Evolutionary conservation across 352 stramenopile genomes (phyloP).

Genomic region (Globisporangium polare): DNA sequence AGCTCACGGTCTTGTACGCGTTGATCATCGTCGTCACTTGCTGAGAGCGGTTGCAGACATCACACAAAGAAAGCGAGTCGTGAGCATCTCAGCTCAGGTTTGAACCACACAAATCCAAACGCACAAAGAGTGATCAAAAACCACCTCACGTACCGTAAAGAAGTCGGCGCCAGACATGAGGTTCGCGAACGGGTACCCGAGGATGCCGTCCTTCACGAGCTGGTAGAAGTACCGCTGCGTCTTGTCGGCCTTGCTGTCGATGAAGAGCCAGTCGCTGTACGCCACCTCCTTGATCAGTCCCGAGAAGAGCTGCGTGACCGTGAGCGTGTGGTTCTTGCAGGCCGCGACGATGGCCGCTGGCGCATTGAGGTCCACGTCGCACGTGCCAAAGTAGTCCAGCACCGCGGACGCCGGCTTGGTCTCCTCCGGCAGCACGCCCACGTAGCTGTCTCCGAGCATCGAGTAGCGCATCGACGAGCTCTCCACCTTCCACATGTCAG

Average conservation of each 20-base stretch:
- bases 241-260: conserved; percentile 54
- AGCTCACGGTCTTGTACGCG: conserved; percentile 22
- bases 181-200: conserved; percentile 55
- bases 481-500: conserved; percentile 38
- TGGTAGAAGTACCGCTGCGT: conserved; percentile 63
- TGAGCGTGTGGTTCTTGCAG: conserved; percentile 25
- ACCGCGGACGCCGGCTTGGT: conserved; percentile 17
- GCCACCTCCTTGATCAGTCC: conserved; percentile 31
- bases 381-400: conserved; percentile 36
- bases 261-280: conserved; percentile 51
- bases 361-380: conserved; percentile 26
- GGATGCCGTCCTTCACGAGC: conserved; percentile 44
- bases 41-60: too few species aligned
- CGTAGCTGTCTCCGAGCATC: conserved; percentile 40
- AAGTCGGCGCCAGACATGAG: conserved; percentile 45
- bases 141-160: neutral
- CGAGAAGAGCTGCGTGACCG: conserved; percentile 35
- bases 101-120: too few species aligned
- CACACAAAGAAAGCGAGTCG: too few species aligned
- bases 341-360: conserved; percentile 8
- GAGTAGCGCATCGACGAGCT: conserved; percentile 32
- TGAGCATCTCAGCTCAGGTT: too few species aligned
- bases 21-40: conserved; percentile 19
- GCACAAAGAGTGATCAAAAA: too few species aligned
- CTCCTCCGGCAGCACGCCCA: conserved; percentile 31